Conservation (phyloP, 2,329 filamentous ascomycete genomes). For the Chaetomium sp. region DNA sequence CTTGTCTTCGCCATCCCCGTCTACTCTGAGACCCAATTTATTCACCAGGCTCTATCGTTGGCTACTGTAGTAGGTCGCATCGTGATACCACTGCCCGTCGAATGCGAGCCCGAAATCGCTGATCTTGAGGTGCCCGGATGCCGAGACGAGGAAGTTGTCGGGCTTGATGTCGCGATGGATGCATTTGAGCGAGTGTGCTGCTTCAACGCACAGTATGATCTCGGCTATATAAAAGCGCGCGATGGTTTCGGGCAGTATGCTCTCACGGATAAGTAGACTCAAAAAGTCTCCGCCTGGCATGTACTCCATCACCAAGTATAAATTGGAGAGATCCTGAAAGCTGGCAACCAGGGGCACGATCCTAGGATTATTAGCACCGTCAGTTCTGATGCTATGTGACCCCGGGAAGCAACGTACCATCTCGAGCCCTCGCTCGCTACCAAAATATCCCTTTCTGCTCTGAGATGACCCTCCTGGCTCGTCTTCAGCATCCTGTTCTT, state of each 20-base stretch:
- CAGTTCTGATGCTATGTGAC: background rate
- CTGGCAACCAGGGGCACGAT: constrained; percentile 81
- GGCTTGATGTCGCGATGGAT: constrained; percentile 97
- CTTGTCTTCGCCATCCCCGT: constrained; percentile 67
- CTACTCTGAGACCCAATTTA: constrained; percentile 66
- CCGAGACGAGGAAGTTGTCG: constrained; percentile 90
- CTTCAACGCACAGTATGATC: constrained; percentile 93
- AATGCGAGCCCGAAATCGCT: constrained; percentile 96
- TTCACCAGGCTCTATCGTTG: constrained; percentile 73
- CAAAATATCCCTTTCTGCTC: constrained; percentile 86
- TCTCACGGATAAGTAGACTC: constrained; percentile 76
- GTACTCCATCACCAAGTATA: constrained; percentile 97
- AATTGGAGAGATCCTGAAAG: constrained; percentile 76
- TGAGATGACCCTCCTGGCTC: constrained; percentile 84
- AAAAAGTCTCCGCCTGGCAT: constrained; percentile 97
- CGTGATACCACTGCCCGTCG: constrained; percentile 90
- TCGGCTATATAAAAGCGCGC: constrained; percentile 87
- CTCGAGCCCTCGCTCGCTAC: constrained; percentile 80
- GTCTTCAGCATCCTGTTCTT: constrained; percentile 91
- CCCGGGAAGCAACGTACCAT: constrained; percentile 46
- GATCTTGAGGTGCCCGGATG: constrained; percentile 86
- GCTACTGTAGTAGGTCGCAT: constrained; percentile 77
- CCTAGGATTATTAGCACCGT: constrained; percentile 37
- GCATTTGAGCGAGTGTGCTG: constrained; percentile 79
- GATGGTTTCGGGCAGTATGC: constrained; percentile 69